Evolutionary conservation across 345 rosid genomes (phyloP), one percentile per base, ranked within the genome.

Genomic region (Citrus sp.): DNA sequence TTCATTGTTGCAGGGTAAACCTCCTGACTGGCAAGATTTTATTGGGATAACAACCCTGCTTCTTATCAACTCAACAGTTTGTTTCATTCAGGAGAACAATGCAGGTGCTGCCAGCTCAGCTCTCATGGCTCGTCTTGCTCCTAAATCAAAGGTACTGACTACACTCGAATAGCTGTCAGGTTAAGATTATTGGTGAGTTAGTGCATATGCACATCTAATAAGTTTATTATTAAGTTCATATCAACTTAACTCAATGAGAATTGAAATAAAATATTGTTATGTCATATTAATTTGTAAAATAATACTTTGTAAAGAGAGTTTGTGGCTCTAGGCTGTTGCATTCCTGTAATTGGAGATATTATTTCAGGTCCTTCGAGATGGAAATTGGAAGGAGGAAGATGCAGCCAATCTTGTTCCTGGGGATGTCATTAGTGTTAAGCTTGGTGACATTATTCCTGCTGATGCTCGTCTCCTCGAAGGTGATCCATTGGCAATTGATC

Each of bases 1-100:
- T 75, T 27, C 49, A 5, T 70, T 2, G 25, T 34, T 79, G 71
- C 84, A 90, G 90, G 89, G 85, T 13, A 89, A 90, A 77, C 86
- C 90, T 21, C 92, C 92, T 2, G 94, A 86, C 67, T 88, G 93
- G 93, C 92, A 90, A 83, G 93, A 88, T 79, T 90, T 88, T 81
- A 87, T 88, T 72, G 94, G 94, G 49, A 87, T 87, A 70, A 86
- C 83, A 61, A 80, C 88, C 38, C 85, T 88, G 71, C 93, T 90
- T 71, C 0, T 88, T 7, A 87, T 88, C 81, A 90, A 90, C 66
- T 90, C 93, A 24, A 88, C 93, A 8, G 87, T 90, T 51, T 88
- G 91, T 84, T 90, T 90, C 79, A 88, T 90, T 66, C 89, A 90
- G 62, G 91, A 88, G 83, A 87, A 90, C 83, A 90, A 90, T 37